Evolutionary conservation across 2,329 filamentous ascomycete species (phyloP), one percentile per base, ranked within the genome.

Genomic region (Fusarium buharicum): DNA sequence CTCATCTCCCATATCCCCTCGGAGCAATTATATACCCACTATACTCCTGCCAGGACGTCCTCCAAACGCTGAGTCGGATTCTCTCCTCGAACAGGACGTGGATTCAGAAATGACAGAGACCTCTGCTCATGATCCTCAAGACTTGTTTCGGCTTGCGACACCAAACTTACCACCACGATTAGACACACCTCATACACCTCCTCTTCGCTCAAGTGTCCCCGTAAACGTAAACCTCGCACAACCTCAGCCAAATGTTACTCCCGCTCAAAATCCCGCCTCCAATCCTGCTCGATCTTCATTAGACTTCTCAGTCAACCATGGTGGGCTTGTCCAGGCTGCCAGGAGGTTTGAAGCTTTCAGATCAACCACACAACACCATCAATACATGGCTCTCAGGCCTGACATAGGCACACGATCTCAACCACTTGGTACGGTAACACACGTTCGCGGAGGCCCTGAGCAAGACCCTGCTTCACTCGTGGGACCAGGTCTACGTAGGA

Each of bases 121-220:
- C 6, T 52, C 28, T 7, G 37, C 49, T 10, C 53, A 43, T 16
- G 18, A 45, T 9, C 53, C 65, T 2, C 50, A 69, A 44, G 65
- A 69, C 22, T 41, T 71, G 22, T 67, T 71, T 45, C 69, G 69
- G 28, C 63, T 71, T 5, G 55, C 68, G 27, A 71, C 67, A 16
- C 69, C 69, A 24, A 62, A 64, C 13, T 45, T 71, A 31, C 68
- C 69, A 38, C 55, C 66, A 30, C 67, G 67, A 24, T 51, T 71
- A 28, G 63, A 69, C 38, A 71, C 64, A 3, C 67, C 69, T 41
- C 64, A 59, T 22, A 66, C 68, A 14, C 65, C 66, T 5, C 54
- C 58, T 22, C 47, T 45, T 27, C 58, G 34, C 9, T 46, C 59
- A 9, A 56, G 47, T 34, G 24, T 58, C 9, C 64, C 64, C 4